Base-by-base conservation (phyloP, 2,329 filamentous ascomycete genomes). In the Rhynchosporium agropyri region DNA sequence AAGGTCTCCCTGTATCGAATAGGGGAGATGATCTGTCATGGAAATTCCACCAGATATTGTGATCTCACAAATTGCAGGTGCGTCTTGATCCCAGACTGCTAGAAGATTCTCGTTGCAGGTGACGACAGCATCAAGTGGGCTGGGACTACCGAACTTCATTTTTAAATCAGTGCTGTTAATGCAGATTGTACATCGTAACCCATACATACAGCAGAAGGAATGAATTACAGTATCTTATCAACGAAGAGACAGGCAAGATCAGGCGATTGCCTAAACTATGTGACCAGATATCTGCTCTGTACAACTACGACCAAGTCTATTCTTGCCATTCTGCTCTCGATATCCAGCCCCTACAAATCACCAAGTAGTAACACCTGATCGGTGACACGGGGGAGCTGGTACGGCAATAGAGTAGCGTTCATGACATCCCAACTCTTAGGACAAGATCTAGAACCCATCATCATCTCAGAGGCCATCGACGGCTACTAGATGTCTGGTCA, bases 301-400 rank as follows among this genome's bases (percentile, higher is more conserved):
- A 45, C 36, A 13, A 60, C 46, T 50, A 12, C 26, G 20, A 20
- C 10, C 15, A 20, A 36, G 58, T 51, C 36, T 59, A 43, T 36
- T 45, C 31, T 9, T 55, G 28, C 59, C 42, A 9, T 20, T 55
- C 43, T 15, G 15, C 56, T 55, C 40, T 20, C 59, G 49, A 61
- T 55, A 61, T 61, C 10, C 12, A 48, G 42, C 51, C 49, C 59
- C 40, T 61, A 33, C 50, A 43, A 40, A 12, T 10, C 20, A 20
- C 15, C 33, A 40, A 29, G 51, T 54, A 29, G 59, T 61, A 46
- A 55, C 26, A 61, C 59, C 55, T 49, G 59, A 61, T 60, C 58
- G 58, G 53, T 53, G 36, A 20, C 38, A 61, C 31, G 20, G 40
- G 42, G 13, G 20, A 58, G 6, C 46, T 36, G 56, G 31, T 42